Conservation (phyloP, 257 asterid genomes). For the Avicennia marina region DNA sequence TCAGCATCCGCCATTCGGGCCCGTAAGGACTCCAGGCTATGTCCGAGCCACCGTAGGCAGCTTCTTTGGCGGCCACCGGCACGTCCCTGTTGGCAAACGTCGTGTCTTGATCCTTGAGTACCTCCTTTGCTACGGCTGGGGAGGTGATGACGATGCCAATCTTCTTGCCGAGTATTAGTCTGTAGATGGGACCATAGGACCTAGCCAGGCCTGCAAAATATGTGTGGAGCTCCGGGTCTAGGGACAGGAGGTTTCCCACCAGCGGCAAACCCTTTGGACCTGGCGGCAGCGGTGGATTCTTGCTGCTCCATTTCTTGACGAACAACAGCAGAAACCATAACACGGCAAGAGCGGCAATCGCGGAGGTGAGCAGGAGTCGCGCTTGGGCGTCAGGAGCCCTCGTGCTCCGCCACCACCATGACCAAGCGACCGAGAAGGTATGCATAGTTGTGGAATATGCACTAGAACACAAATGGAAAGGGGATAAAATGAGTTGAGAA, state of each 20-base stretch:
- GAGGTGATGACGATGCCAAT: conserved; percentile 52
- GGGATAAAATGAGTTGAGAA: too few species aligned
- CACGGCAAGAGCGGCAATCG: neutral
- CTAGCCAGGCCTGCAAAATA: conserved; percentile 45
- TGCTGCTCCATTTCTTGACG: neutral
- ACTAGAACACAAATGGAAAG: too few species aligned
- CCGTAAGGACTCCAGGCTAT: conserved; percentile 74
- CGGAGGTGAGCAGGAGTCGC: neutral
- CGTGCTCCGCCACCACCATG: neutral
- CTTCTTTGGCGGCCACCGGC: conserved; percentile 55
- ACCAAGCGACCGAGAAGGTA: neutral
- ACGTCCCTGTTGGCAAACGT: conserved; percentile 69
- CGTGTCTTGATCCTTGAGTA: conserved; percentile 60
- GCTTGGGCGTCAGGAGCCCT: neutral
- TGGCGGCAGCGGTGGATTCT: conserved; percentile 22
- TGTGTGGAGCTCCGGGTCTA: conserved; percentile 64
- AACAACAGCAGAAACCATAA: neutral
- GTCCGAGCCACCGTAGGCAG: conserved; percentile 60
- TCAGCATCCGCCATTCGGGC: conserved; percentile 70
- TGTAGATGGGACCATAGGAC: conserved; percentile 53
- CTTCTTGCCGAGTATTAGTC: conserved; percentile 50
- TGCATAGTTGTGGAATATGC: too few species aligned
- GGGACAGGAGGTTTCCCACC: conserved; percentile 68
- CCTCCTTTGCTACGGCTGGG: conserved; percentile 46
- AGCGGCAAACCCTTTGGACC: conserved; percentile 65